These are phyloP conservation scores for Ogataea paraovalis DNA, from an alignment of 805 yeast species.

Conservation along the genomic window DNA sequence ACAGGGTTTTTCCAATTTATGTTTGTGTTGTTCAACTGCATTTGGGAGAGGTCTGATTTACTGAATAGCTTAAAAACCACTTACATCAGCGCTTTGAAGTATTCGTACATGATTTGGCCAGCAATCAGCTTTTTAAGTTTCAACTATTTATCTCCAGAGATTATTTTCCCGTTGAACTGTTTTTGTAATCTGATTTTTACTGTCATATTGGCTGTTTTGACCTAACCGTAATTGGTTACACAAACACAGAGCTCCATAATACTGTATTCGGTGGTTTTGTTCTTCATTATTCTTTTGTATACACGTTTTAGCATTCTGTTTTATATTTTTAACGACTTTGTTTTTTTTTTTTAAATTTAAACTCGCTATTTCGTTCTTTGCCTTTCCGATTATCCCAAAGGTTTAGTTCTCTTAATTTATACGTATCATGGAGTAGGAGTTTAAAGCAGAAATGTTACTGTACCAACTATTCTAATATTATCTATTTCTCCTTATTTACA, in stretches of 20 bases:
- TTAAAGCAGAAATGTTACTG: no score
- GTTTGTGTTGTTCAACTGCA: conserved; percentile 43
- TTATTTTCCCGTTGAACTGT: conserved; percentile 58
- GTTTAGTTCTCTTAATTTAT: not conserved
- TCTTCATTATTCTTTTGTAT: no score
- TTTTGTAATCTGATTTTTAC: conserved; percentile 55
- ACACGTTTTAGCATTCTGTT: no score
- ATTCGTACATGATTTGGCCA: conserved; percentile 59
- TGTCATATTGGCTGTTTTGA: conserved; percentile 40
- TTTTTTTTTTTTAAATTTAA: no score
- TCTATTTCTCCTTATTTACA: no score
- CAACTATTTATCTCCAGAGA: conserved; percentile 41
- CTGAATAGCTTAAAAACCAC: conserved; percentile 32
- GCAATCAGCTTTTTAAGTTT: conserved; percentile 49
- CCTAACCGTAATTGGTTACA: no score
- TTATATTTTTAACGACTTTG: no score
- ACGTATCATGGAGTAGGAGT: not conserved
- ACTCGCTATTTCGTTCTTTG: no score
- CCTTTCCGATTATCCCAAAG: not conserved
- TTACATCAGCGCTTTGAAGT: conserved; percentile 45
- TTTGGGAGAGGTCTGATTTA: conserved; percentile 51
- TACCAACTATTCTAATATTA: no score
- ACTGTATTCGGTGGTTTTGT: no score
- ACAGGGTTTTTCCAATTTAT: conserved; percentile 50
- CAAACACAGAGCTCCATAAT: no score